Percentiles rank a stretch among this genome's conserved stretches.
Conservation (phyloP, 2,329 filamentous ascomycete species). For the Aureobasidium sp. region DNA sequence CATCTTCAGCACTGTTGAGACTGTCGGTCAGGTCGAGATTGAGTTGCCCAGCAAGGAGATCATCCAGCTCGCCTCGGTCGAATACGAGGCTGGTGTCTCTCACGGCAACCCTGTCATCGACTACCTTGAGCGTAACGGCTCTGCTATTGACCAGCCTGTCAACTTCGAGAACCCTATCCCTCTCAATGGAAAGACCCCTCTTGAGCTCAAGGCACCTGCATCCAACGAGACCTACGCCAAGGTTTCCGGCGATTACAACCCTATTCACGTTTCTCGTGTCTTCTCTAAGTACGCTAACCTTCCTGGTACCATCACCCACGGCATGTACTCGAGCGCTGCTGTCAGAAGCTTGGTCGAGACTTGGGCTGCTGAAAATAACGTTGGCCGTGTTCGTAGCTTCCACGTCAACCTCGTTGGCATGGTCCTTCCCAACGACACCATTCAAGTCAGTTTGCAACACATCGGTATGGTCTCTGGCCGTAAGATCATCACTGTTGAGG, state of each 20-base stretch:
- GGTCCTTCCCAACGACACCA: constrained; percentile 93
- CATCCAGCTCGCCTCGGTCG: constrained; percentile 93
- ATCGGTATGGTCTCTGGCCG: constrained; percentile 96
- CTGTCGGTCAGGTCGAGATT: constrained; percentile 82
- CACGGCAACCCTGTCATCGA: constrained; percentile 96
- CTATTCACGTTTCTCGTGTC: constrained; percentile 94
- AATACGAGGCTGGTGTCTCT: constrained; percentile 85
- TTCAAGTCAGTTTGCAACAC: constrained; percentile 92
- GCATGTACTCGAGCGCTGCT: constrained; percentile 98
- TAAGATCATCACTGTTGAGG: constrained; percentile 99
- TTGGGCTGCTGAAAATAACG: constrained; percentile 98
- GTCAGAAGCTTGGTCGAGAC: constrained; percentile 95
- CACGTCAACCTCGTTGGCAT: constrained; percentile 96
- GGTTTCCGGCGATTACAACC: constrained; percentile 97
- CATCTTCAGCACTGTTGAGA: constrained; percentile 86
- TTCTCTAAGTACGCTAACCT: constrained; percentile 95
- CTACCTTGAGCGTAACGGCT: constrained; percentile 86
- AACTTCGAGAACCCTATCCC: constrained; percentile 97
- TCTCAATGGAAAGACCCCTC: constrained; percentile 81
- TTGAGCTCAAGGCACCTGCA: constrained; percentile 82
- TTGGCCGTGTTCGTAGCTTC: constrained; percentile 95
- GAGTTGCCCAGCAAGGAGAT: constrained; percentile 96
- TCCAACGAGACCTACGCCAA: constrained; percentile 98
- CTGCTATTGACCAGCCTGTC: constrained; percentile 89
- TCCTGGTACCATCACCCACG: constrained; percentile 94